phyloP scores from a whole-genome alignment of 2,329 filamentous ascomycete species.

The Capronia americana region DNA sequence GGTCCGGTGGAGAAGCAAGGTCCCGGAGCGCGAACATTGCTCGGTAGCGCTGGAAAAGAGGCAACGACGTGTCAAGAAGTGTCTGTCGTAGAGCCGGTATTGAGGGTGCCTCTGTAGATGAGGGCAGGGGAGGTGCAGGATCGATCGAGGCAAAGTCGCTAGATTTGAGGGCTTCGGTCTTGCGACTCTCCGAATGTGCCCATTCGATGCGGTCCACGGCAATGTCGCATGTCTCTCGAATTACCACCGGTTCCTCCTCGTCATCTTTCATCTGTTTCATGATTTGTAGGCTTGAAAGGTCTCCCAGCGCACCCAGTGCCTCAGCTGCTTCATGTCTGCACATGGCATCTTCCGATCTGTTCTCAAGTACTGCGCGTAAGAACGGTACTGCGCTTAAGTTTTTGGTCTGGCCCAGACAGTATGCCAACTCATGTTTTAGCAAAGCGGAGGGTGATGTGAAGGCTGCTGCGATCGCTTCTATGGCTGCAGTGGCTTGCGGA shows the following conservation, averaged over 20 bases:
- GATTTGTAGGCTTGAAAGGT: slow-evolving; percentile 74
- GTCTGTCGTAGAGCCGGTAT: slow-evolving; percentile 77
- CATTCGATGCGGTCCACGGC: slow-evolving; percentile 93
- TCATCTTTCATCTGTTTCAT: slow-evolving; percentile 77
- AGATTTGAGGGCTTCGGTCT: slow-evolving; percentile 76
- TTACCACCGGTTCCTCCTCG: slow-evolving; percentile 74
- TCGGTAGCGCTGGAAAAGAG: slow-evolving; percentile 90
- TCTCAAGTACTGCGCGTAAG: slow-evolving; percentile 74
- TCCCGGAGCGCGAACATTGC: slow-evolving; percentile 98
- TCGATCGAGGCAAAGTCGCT: slow-evolving; percentile 97
- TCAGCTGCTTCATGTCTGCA: slow-evolving; percentile 96
- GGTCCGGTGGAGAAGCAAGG: slow-evolving; percentile 88
- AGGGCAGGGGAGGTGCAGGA: slow-evolving; percentile 85
- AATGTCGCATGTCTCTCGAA: slow-evolving; percentile 97
- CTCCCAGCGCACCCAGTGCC: slow-evolving; percentile 85
- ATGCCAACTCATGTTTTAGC: slow-evolving; percentile 94
- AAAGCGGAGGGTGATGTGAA: slow-evolving; percentile 86
- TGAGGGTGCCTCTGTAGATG: slow-evolving; percentile 65
- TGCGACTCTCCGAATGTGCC: slow-evolving; percentile 77
- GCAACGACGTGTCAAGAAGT: slow-evolving; percentile 77
- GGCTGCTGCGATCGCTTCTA: slow-evolving; percentile 83
- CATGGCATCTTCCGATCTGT: slow-evolving; percentile 88
- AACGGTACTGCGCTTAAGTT: slow-evolving; percentile 76
- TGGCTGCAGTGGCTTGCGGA: slow-evolving; percentile 66
- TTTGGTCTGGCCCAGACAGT: slow-evolving; percentile 91